phyloP scores from a whole-genome alignment of 2,329 filamentous ascomycete species.

The Phyllosticta citrichinensis region DNA sequence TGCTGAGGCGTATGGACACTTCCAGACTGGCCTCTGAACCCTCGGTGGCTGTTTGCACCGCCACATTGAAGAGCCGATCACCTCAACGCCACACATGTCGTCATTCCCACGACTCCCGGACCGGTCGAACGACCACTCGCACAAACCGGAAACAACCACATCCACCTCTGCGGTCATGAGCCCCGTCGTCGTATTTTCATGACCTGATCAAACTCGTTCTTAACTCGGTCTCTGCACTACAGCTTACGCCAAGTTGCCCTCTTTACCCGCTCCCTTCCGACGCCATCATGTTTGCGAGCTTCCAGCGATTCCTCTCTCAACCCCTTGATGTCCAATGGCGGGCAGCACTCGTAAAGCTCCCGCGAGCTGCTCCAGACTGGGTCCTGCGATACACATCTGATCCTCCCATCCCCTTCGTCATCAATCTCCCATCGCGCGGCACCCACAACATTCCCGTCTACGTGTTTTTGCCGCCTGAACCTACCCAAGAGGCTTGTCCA shows the following conservation, averaged over 20 bases:
- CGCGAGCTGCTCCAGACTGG: slow-evolving; percentile 26
- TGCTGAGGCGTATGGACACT: no score
- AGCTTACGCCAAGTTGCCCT: background rate
- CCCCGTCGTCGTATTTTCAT: background rate
- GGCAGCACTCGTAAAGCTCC: slow-evolving; percentile 27
- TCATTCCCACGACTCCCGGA: no score
- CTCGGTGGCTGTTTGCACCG: no score
- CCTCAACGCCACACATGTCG: no score
- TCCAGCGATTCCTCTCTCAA: slow-evolving; percentile 23
- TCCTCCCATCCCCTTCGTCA: slow-evolving; percentile 33
- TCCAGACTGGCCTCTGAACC: no score
- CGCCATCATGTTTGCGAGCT: slow-evolving; percentile 1
- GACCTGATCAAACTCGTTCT: background rate
- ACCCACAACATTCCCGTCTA: slow-evolving; percentile 30
- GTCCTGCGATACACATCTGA: slow-evolving; percentile 29
- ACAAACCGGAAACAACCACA: background rate
- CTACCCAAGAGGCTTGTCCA: slow-evolving; percentile 21
- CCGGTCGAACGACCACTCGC: background rate
- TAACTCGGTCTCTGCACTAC: background rate
- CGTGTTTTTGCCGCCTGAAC: slow-evolving; percentile 31
- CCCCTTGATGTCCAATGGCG: slow-evolving; percentile 29
- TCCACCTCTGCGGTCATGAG: background rate
- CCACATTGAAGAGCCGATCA: no score
- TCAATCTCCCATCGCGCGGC: slow-evolving; percentile 31
- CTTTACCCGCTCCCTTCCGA: background rate